Evolutionary conservation across 176 grass and related monocot genomes (phyloP).

Genomic region (Avena eriantha): DNA sequence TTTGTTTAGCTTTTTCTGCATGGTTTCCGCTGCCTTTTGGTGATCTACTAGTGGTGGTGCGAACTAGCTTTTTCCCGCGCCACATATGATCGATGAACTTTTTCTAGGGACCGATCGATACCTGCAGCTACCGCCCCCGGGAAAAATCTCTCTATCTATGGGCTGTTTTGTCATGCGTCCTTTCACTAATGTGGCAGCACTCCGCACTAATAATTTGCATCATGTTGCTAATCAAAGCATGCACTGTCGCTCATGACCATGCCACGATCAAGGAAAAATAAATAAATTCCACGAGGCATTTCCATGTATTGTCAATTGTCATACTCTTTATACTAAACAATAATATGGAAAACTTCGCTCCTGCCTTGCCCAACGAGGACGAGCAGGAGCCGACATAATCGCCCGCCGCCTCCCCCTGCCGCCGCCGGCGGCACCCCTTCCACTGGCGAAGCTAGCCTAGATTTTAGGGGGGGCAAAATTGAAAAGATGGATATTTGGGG

Average conservation of each 20-base stretch:
- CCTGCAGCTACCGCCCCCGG: constrained; percentile 4
- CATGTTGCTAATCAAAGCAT: not conserved
- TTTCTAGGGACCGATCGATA: not conserved
- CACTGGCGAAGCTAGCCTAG: too few species aligned
- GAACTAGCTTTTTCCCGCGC: not conserved
- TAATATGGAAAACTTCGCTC: too few species aligned
- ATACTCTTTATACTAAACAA: too few species aligned
- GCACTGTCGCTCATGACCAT: not conserved
- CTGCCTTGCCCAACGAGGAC: too few species aligned
- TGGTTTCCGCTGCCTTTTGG: not conserved
- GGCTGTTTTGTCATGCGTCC: not conserved
- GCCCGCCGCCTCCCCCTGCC: too few species aligned
- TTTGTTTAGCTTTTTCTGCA: not conserved
- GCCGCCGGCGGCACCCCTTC: too few species aligned
- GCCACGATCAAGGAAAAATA: not conserved
- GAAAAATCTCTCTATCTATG: constrained; percentile 11
- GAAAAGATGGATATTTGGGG: too few species aligned
- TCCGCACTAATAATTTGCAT: not conserved
- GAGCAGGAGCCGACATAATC: too few species aligned
- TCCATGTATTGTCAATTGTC: too few species aligned
- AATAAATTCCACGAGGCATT: not conserved
- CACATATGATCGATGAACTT: not conserved
- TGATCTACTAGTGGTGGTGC: not conserved
- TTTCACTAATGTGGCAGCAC: not conserved
- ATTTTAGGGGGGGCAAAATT: too few species aligned